A percentile compares a stretch with the other conserved stretches of the same genome.
phyloP scores from a whole-genome alignment of 495 filamentous ascomycete genomes.

The Annulohypoxylon nitens region DNA sequence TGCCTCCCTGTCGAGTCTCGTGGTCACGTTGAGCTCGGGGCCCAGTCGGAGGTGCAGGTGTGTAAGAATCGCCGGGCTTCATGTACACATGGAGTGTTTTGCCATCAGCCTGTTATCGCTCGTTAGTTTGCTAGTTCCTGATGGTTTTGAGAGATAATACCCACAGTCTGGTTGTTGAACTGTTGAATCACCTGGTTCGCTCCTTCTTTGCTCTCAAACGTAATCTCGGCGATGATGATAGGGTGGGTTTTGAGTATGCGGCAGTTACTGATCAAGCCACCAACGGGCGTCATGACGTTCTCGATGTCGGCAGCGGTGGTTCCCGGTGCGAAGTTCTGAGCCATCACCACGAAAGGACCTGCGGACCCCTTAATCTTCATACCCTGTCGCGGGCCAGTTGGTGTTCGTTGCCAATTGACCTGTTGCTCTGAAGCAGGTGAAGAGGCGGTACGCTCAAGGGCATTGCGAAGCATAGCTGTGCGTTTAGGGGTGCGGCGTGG shows the following conservation, averaged over 20 bases:
- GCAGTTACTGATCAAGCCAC: constrained; percentile 78
- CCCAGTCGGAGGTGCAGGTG: constrained; percentile 42
- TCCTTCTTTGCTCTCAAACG: constrained; percentile 79
- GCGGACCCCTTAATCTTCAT: constrained; percentile 85
- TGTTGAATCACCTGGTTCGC: constrained; percentile 85
- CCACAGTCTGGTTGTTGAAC: constrained; percentile 89
- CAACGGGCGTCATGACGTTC: constrained; percentile 79
- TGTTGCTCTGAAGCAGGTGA: constrained; percentile 51
- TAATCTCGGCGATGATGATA: constrained; percentile 86
- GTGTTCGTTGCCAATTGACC: constrained; percentile 48
- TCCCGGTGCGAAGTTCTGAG: constrained; percentile 89
- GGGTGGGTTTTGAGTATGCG: constrained; percentile 76
- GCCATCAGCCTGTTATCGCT: constrained; percentile 79
- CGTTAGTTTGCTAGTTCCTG: constrained; percentile 12
- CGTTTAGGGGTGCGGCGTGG: constrained; percentile 50
- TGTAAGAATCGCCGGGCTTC: constrained; percentile 63
- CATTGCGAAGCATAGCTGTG: constrained; percentile 37
- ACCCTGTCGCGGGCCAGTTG: constrained; percentile 58
- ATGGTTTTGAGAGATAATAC: constrained; percentile 28
- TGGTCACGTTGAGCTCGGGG: constrained; percentile 55
- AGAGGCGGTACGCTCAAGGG: constrained; percentile 44
- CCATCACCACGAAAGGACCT: constrained; percentile 85
- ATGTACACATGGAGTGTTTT: constrained; percentile 80
- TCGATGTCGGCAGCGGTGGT: constrained; percentile 97
- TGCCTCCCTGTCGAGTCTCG: constrained; percentile 59